Base-by-base conservation (phyloP, 2,329 filamentous ascomycete species). In the Penicillium paneum region DNA sequence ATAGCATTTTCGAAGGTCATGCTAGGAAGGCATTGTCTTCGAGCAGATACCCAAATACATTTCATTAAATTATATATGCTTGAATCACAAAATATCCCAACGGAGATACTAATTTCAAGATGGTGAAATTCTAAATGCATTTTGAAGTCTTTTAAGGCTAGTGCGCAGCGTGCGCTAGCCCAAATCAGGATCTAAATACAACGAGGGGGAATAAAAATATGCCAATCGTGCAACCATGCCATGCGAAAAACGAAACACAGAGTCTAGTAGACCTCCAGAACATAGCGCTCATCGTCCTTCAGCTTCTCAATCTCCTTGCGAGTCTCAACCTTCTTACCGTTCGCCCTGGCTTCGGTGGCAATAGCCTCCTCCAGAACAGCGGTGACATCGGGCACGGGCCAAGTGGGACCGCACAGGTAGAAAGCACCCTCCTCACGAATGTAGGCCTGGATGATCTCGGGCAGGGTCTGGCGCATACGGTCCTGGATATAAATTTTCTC, bases 401-500 rank as follows among this genome's bases (percentile, higher is more conserved):
- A 99, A 1, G 94, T 99, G 29, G 94, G 94, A 41, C 94, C 94
- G 72, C 94, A 99, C 17, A 99, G 87, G 76, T 99, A 99, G 79
- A 99, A 99, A 32, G 88, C 87, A 53, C 94, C 94, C 66, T 94
- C 88, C 63, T 97, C 85, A 67, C 86, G 79, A 62, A 97, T 84
- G 74, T 97, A 97, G 0, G 91, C 89, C 75, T 91, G 79, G 55
- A 91, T 82, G 60, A 99, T 95, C 59, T 94, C 87, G 41, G 80
- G 77, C 56, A 97, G 77, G 0, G 88, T 91, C 82, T 97, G 83
- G 54, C 94, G 83, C 94, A 99, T 99, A 63, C 92, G 85, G 73
- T 99, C 94, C 80, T 99, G 94, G 70, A 99, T 99, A 77, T 99
- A 99, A 62, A 99, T 96, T 86, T 99, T 99, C 79, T 97, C 83